Conservation (phyloP, 1,284 basidiomycete species). For the Rhizoctonia solani region DNA sequence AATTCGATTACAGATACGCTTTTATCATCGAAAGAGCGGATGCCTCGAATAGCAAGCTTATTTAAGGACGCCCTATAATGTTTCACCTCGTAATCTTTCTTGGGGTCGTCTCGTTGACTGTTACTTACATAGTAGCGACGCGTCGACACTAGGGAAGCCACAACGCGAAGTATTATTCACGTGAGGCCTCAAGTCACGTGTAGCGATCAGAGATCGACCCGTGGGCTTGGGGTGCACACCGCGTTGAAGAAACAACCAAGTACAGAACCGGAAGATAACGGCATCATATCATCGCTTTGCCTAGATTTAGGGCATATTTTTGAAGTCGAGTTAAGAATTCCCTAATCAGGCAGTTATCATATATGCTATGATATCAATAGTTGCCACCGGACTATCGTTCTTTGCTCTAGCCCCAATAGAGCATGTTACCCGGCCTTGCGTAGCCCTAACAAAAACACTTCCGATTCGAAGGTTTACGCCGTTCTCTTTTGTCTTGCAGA, state of each 20-base stretch:
- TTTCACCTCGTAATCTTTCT: neutral
- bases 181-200: slow-evolving; percentile 8
- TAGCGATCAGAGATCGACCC: neutral
- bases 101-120: neutral
- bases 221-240: slow-evolving; percentile 14
- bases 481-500: too few species aligned
- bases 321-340: too few species aligned
- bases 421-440: too few species aligned
- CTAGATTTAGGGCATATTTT: too few species aligned
- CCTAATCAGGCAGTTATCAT: too few species aligned
- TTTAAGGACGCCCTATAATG: slow-evolving; percentile 76
- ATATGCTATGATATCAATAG: too few species aligned
- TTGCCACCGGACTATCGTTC: too few species aligned
- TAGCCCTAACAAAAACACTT: too few species aligned
- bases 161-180: slow-evolving; percentile 27
- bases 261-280: neutral
- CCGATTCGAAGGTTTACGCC: too few species aligned
- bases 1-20: slow-evolving; percentile 95
- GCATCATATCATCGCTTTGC: neutral
- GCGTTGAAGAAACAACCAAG: neutral
- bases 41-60: slow-evolving; percentile 86
- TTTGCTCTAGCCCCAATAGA: too few species aligned
- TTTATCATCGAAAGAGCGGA: slow-evolving; percentile 89
- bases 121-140: slow-evolving; percentile 26
- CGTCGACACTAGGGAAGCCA: slow-evolving; percentile 4